Evolutionary conservation across 441 rosid genomes (phyloP), one percentile per base, ranked within the genome.

Genomic region (Hura crepitans): DNA sequence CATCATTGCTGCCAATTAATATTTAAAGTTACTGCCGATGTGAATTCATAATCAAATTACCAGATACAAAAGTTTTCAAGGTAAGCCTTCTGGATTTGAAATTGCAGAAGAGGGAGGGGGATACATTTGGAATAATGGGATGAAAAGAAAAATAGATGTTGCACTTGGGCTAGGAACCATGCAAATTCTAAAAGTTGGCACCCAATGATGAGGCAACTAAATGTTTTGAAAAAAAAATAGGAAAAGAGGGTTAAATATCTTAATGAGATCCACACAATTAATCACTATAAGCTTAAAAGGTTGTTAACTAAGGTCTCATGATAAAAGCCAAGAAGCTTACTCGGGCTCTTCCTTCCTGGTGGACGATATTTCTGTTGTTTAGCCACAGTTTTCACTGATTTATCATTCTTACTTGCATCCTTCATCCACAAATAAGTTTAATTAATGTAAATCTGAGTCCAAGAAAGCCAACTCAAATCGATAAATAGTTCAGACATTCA

Each of bases 321-420:
- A 15, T 50, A 11, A 9, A 37, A 13, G 6, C 13, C 7, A 25
- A 37, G 30, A 70, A 47, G 78, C 96, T 89, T 86, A 92, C 99
- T 58, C 54, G 91, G 89, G 80, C 87, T 88, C 76, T 86, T 92
- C 82, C 83, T 88, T 73, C 86, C 90, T 1, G 88, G 92, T 17
- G 92, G 91, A 43, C 72, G 88, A 80, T 89, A 92, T 75, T 77
- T 86, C 27, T 81, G 72, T 71, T 81, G 91, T 72, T 62, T 87
- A n/a, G 75, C 79, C 64, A 71, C 61, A 70, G 75, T 71, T 66
- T 80, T 85, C 61, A 72, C 47, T 65, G 80, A 71, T 68, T 83
- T 87, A 25, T 79, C 84, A 55, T 79, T 81, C 86, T 81, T 85
- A 42, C 72, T 62, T 1, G 81, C 77, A 81, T 80, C 88, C 94